Evolutionary conservation across 2,329 filamentous ascomycete species (phyloP).

Genomic region (Fusarium euwallaceae): DNA sequence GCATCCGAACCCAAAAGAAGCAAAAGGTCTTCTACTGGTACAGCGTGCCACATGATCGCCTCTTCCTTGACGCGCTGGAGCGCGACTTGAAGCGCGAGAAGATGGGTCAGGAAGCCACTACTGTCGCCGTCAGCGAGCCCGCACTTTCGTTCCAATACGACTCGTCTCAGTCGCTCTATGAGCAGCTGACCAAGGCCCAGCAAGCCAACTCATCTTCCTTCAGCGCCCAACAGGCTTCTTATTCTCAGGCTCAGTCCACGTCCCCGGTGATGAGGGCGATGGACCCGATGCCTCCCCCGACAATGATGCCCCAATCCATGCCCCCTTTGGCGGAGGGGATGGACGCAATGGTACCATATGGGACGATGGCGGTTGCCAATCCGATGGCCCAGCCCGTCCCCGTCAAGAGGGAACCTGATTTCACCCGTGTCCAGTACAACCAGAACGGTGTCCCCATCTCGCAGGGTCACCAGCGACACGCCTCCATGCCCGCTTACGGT

Average conservation of each 20-base stretch:
- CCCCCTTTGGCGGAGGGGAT: constrained; percentile 72
- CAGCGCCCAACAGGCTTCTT: constrained; percentile 79
- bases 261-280: constrained; percentile 92
- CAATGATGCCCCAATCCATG: constrained; percentile 76
- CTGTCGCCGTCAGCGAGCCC: constrained; percentile 95
- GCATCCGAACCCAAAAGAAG: constrained; percentile 99
- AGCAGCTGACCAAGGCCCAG: constrained; percentile 99
- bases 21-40: constrained; percentile 99
- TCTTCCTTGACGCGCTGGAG: constrained; percentile 97
- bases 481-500: constrained; percentile 96
- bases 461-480: constrained; percentile 89
- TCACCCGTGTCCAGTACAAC: constrained; percentile 86
- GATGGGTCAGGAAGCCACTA: constrained; percentile 98
- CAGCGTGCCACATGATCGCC: constrained; percentile 95
- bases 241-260: constrained; percentile 81
- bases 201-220: constrained; percentile 99
- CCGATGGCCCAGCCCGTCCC: constrained; percentile 74
- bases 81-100: constrained; percentile 98
- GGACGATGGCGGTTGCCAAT: constrained; percentile 77
- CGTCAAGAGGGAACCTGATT: constrained; percentile 92
- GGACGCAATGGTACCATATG: constrained; percentile 80
- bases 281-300: constrained; percentile 93
- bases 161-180: constrained; percentile 97
- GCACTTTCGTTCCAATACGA: constrained; percentile 99
- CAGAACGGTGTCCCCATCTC: constrained; percentile 89